A percentile compares a stretch with the other conserved stretches of the same genome.
These are phyloP conservation scores for Gossypium thurberi DNA, from an alignment of 345 rosid species.

Conservation along the genomic window DNA sequence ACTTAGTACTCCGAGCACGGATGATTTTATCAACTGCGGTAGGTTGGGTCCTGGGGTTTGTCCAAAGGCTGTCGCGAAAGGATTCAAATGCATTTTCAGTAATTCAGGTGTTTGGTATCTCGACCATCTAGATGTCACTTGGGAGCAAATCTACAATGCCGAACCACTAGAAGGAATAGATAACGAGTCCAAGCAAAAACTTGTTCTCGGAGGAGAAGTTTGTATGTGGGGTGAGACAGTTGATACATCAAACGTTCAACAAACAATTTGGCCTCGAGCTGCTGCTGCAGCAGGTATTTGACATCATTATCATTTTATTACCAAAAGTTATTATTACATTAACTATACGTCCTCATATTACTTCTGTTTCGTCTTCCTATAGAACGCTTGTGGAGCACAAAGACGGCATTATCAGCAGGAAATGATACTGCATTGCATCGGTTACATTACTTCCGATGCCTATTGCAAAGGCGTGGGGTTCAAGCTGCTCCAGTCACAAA, in stretches of 20 bases:
- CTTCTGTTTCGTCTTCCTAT: background rate
- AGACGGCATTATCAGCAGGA: slow-evolving; percentile 44
- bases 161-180: slow-evolving; percentile 77
- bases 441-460: slow-evolving; percentile 84
- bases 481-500: slow-evolving; percentile 75
- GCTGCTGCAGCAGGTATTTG: background rate
- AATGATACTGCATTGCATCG: slow-evolving; percentile 58
- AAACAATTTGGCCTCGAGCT: background rate
- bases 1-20: background rate
- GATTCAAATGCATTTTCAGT: slow-evolving; percentile 84
- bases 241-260: slow-evolving; percentile 52
- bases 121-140: slow-evolving; percentile 63
- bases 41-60: slow-evolving; percentile 90
- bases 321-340: background rate
- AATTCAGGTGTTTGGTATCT: slow-evolving; percentile 90
- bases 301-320: slow-evolving; percentile 13
- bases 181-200: slow-evolving; percentile 46
- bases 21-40: slow-evolving; percentile 5
- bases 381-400: slow-evolving; percentile 84
- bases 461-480: slow-evolving; percentile 69
- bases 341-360: background rate
- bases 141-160: slow-evolving; percentile 43
- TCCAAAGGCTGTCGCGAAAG: slow-evolving; percentile 74
- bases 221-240: slow-evolving; percentile 94
- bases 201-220: slow-evolving; percentile 93